A percentile compares a stretch with the other conserved stretches of the same genome.
Evolutionary conservation across 2,329 filamentous ascomycete genomes (phyloP).

Genomic region (Aspergillus sclerotialis): DNA sequence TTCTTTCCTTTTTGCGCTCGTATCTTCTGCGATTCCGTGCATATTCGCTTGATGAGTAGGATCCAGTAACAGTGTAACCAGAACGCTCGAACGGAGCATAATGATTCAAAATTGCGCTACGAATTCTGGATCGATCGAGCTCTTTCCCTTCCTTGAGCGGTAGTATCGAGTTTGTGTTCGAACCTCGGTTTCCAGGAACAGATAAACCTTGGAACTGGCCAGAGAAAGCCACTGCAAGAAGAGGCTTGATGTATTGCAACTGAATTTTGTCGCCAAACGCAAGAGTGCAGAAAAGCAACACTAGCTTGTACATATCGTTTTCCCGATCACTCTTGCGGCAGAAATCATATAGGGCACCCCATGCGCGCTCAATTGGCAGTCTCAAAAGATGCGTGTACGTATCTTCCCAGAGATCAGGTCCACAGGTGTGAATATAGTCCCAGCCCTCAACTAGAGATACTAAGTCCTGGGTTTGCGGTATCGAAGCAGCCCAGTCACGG

Average conservation of each 20-base stretch:
- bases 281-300: constrained; percentile 13
- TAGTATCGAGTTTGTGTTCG: neutral
- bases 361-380: constrained; percentile 6
- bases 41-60: too few species aligned
- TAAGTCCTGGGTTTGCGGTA: neutral
- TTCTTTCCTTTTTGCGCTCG: constrained; percentile 1
- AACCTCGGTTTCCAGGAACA: constrained; percentile 1
- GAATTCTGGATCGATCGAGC: neutral
- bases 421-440: neutral
- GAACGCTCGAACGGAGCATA: constrained; percentile 3
- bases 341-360: constrained; percentile 9
- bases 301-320: constrained; percentile 9
- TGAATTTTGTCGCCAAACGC: constrained; percentile 7
- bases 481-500: neutral
- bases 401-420: neutral
- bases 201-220: constrained; percentile 4
- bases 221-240: constrained; percentile 9
- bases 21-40: too few species aligned
- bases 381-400: constrained; percentile 5
- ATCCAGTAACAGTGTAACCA: too few species aligned
- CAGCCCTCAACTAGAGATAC: neutral
- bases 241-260: constrained; percentile 2
- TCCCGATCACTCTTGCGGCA: constrained; percentile 7
- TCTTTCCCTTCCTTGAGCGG: neutral
- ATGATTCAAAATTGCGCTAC: constrained; percentile 1